phyloP scores from a whole-genome alignment of 2,329 filamentous ascomycete species.

The Ceratocystis papillata region DNA sequence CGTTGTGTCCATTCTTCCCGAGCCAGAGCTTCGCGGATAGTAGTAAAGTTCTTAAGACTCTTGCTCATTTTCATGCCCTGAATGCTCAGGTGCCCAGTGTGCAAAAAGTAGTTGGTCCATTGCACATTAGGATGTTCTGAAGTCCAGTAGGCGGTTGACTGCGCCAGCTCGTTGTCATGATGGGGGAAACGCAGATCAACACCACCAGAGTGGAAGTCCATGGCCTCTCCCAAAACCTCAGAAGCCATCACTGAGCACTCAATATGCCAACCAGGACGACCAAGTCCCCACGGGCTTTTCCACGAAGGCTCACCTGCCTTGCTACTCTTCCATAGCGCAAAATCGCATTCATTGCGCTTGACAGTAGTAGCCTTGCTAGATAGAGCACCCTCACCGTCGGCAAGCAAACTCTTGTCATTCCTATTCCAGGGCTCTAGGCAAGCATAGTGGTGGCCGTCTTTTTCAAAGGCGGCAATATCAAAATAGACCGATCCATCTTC shows the following conservation, averaged over 20 bases:
- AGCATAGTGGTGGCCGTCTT: conserved; percentile 73
- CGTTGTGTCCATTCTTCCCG: conserved; percentile 60
- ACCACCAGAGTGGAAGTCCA: conserved; percentile 90
- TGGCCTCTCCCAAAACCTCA: conserved; percentile 67
- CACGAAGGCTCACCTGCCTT: conserved; percentile 88
- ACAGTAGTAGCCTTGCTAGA: conserved; percentile 45
- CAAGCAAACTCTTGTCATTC: conserved; percentile 70
- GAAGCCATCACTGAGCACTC: conserved; percentile 95
- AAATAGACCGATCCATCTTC: conserved; percentile 86
- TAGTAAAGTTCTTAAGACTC: conserved; percentile 89
- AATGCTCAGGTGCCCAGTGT: conserved; percentile 83
- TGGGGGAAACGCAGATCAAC: conserved; percentile 87
- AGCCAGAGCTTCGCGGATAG: conserved; percentile 70
- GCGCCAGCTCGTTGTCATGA: conserved; percentile 78
- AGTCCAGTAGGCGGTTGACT: conserved; percentile 69
- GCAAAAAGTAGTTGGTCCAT: conserved; percentile 93
- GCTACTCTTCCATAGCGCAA: conserved; percentile 86
- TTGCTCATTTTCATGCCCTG: conserved; percentile 94
- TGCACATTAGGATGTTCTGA: conserved; percentile 34
- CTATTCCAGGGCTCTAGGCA: conserved; percentile 74
- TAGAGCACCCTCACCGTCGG: conserved; percentile 81
- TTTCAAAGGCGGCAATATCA: conserved; percentile 77
- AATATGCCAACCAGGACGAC: conserved; percentile 91
- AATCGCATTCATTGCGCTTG: conserved; percentile 72
- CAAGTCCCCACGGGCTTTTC: conserved; percentile 77